A percentile compares a stretch with the other conserved stretches of the same genome.
phyloP scores from a whole-genome alignment of 805 yeast species.

The Ogataea paradorogensis region DNA sequence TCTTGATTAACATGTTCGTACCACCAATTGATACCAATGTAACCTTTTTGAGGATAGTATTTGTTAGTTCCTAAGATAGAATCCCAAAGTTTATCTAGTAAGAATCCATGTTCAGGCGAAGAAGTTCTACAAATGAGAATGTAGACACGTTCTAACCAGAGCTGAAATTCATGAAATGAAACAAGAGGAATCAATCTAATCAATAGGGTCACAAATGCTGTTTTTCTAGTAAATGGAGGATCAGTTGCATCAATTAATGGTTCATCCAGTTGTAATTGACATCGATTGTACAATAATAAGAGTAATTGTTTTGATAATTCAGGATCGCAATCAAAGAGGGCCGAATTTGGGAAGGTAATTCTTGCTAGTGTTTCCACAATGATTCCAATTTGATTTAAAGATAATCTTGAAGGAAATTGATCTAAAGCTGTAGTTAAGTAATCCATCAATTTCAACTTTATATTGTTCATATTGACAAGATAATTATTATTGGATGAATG shows the following conservation, averaged over 20 bases:
- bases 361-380: slow-evolving; percentile 58
- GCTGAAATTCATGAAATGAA: slow-evolving; percentile 39
- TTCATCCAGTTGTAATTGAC: slow-evolving; percentile 26
- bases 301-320: slow-evolving; percentile 37
- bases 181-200: slow-evolving; percentile 53
- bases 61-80: slow-evolving; percentile 48
- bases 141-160: slow-evolving; percentile 49
- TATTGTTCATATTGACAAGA: slow-evolving; percentile 10
- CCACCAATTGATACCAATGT: slow-evolving; percentile 62
- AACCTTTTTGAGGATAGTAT: slow-evolving; percentile 54
- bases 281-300: slow-evolving; percentile 39
- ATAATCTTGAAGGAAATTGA: slow-evolving; percentile 56
- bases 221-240: slow-evolving; percentile 35
- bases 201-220: slow-evolving; percentile 46
- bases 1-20: slow-evolving; percentile 38
- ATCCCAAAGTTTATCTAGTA: slow-evolving; percentile 48
- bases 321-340: slow-evolving; percentile 30
- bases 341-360: slow-evolving; percentile 37
- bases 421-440: slow-evolving; percentile 47
- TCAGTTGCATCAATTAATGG: slow-evolving; percentile 12
- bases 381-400: slow-evolving; percentile 52
- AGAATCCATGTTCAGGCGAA: slow-evolving; percentile 36
- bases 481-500: slow-evolving; percentile 15
- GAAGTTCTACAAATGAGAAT: slow-evolving; percentile 30
- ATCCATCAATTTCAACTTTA: slow-evolving; percentile 23